phyloP scores from a whole-genome alignment of 73 alveolate species.

The Paramecium octaurelia region DNA sequence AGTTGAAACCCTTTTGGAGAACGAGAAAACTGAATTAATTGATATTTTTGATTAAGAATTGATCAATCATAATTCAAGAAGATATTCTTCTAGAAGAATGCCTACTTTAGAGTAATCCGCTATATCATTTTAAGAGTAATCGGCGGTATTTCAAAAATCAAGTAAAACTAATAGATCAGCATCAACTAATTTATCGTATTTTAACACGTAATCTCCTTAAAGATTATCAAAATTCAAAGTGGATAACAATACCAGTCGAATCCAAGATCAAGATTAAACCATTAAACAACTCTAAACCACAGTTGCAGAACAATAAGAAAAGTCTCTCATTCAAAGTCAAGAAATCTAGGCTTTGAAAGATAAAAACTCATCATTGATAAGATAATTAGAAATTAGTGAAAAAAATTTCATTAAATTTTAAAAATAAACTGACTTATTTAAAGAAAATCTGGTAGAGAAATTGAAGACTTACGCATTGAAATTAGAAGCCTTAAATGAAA shows the following conservation, averaged over 20 bases:
- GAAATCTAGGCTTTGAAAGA: neutral
- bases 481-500: neutral
- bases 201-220: conserved; percentile 5
- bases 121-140: conserved; percentile 21
- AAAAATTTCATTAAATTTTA: neutral
- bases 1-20: conserved; percentile 16
- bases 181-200: conserved; percentile 2
- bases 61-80: neutral
- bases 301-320: neutral
- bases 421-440: conserved; percentile 32
- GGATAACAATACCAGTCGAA: neutral
- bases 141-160: conserved; percentile 37
- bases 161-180: conserved; percentile 45
- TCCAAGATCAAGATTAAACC: neutral
- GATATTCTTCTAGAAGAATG: neutral
- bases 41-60: neutral
- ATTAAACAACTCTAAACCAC: neutral
- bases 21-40: neutral
- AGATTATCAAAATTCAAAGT: neutral
- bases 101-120: conserved; percentile 42
- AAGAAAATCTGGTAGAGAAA: conserved; percentile 16
- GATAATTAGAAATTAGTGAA: conserved; percentile 3
- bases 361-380: neutral
- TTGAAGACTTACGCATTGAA: neutral
- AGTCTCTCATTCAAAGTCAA: neutral